Evolutionary conservation across 2,329 filamentous ascomycete genomes (phyloP), one percentile per base, ranked within the genome.

Genomic region (Curvularia spicifera): DNA sequence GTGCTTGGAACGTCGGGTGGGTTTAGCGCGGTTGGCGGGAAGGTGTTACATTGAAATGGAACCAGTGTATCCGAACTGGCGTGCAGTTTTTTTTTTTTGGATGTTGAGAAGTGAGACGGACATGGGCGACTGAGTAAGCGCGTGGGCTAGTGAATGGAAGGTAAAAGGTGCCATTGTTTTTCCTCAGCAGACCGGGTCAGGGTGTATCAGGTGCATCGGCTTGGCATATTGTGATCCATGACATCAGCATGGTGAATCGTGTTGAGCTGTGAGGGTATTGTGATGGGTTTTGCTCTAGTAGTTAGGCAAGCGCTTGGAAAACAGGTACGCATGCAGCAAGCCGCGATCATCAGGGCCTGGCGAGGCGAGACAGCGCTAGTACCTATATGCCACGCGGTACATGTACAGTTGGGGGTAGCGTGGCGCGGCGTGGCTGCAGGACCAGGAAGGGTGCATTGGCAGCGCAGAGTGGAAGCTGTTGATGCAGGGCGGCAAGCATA

Each of bases 381-480:
- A 24, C 4, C n/a, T 53, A 45, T 20, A 51, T 58, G 45, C 43
- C 31, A 58, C 58, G 58, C 42, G 13, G 47, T 52, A 49, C 28
- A 4, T 26, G 24, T 26, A 26, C 55, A 31, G 39, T 45, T 37
- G 39, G 8, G 12, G 31, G 31, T 33, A 33, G 31, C 31, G 33
- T n/a, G 31, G 56, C 47, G 48, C 58, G 59, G 48, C 39, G 51
- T 47, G 47, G 31, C 37, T 52, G 47, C 20, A 44, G 37, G 28
- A 50, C 51, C 18, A 50, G 39, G 50, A 44, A 43, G 28, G 33
- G 49, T 53, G 46, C 49, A 47, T 47, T n/a, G 22, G 43, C 54
- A 55, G 52, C 42, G 40, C 20, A 31, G 13, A 31, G 22, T 12
- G 28, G 35, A 35, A 9, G 4, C 2, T 5, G 33, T 6, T 10